Evolutionary conservation across 2,329 filamentous ascomycete species (phyloP), one percentile per base, ranked within the genome.

Genomic region (Aspergillus cejpii): DNA sequence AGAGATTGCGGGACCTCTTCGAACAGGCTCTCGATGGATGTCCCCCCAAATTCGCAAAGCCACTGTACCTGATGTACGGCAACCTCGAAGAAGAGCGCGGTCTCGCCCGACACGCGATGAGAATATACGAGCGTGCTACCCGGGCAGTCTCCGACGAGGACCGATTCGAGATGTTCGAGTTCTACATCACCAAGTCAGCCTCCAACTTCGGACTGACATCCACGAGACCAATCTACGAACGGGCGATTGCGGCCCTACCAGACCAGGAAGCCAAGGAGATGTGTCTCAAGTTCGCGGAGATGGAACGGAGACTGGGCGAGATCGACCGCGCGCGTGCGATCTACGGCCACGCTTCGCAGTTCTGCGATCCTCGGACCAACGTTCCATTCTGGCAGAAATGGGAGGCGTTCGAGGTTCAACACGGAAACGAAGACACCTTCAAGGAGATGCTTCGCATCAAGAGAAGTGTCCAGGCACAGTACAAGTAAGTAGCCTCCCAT

Each of bases 401-500:
- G 92, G 92, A 98, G 68, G 78, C 83, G 43, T 98, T 98, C 67
- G 94, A 98, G 69, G 89, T 97, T 17, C 86, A 94, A 65, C 92
- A 98, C 62, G 92, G 92, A 53, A 98, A 98, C 69, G 94, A 98
- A 66, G 92, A 98, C 66, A 98, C 94, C 0, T 98, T 94, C 77
- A 96, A 95, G 73, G 92, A 98, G 66, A 98, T 98, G 92, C 76
- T 97, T 51, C 84, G 92, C 23, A 89, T 98, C 74, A 98, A 97
- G 76, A 78, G 92, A 64, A 95, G 88, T 67, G 92, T 98, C 10
- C 89, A 96, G 68, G 91, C 92, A 42, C 87, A 96, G 71, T 98
- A 94, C 76, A 97, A 97, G 77, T 80, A 76, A 61, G 74, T 69
- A 37, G 29, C 31, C 10, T 28, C 36, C 15, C 36, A 37, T 38